phyloP scores from a whole-genome alignment of 495 filamentous ascomycete species.

The Aspergillus leporis region DNA sequence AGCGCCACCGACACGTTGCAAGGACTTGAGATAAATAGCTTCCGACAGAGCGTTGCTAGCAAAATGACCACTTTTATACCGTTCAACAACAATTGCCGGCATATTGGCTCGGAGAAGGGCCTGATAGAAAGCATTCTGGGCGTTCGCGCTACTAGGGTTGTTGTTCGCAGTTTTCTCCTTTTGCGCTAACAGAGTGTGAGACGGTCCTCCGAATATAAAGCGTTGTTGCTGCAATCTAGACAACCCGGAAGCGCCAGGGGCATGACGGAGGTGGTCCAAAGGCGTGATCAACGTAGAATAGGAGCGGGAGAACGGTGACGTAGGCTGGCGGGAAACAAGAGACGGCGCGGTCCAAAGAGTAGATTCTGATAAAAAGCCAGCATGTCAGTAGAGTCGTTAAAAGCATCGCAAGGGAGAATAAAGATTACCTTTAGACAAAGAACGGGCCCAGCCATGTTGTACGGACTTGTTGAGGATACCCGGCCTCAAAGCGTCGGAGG shows the following conservation, averaged over 20 bases:
- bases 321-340: conserved; percentile 17
- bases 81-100: conserved; percentile 86
- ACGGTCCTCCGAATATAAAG: conserved; percentile 55
- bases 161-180: conserved; percentile 89
- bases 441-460: conserved; percentile 19
- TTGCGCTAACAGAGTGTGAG: conserved; percentile 62
- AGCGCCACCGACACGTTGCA: conserved; percentile 62
- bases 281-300: conserved; percentile 41
- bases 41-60: conserved; percentile 74
- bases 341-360: conserved; percentile 26
- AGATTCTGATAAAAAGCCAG: conserved; percentile 16
- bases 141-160: conserved; percentile 79
- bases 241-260: conserved; percentile 24
- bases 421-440: conserved; percentile 22
- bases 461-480: conserved; percentile 20
- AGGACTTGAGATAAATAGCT: conserved; percentile 69
- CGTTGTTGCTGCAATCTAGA: conserved; percentile 43
- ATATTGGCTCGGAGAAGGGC: conserved; percentile 87
- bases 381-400: not conserved
- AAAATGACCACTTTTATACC: conserved; percentile 83
- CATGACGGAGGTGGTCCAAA: conserved; percentile 25
- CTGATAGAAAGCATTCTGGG: conserved; percentile 92
- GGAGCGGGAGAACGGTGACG: conserved; percentile 28
- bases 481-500: conserved; percentile 29
- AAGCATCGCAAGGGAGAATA: not conserved